These are phyloP conservation scores for Saturnispora gosingensis DNA, from an alignment of 805 yeast genomes.

Conservation along the genomic window DNA sequence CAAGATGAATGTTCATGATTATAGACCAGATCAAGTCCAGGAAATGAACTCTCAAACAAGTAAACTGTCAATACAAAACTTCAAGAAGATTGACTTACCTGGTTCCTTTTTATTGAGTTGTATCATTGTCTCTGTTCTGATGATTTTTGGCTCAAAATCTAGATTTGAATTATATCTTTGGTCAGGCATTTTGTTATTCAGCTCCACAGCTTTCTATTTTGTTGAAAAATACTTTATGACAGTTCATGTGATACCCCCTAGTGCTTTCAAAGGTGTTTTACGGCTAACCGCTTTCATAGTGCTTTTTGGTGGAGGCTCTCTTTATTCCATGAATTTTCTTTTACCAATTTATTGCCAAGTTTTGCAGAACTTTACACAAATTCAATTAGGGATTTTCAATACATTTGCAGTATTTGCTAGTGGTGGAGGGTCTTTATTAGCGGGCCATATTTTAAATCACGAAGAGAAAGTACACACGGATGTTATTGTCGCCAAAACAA, in stretches of 20 bases:
- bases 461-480: constrained; percentile 13
- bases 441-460: constrained; percentile 29
- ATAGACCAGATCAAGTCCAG: constrained; percentile 16
- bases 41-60: constrained; percentile 12
- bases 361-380: constrained; percentile 32
- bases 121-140: constrained; percentile 28
- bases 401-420: constrained; percentile 32
- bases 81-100: constrained; percentile 31
- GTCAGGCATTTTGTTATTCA: constrained; percentile 12
- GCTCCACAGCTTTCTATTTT: constrained; percentile 18
- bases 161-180: constrained; percentile 7
- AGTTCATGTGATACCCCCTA: constrained; percentile 34
- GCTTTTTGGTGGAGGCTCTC: constrained; percentile 30
- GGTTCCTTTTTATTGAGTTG: constrained; percentile 32
- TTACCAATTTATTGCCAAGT: constrained; percentile 36
- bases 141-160: constrained; percentile 19
- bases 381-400: constrained; percentile 32
- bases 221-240: constrained; percentile 30
- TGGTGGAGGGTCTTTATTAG: constrained; percentile 31
- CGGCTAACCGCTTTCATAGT: constrained; percentile 31
- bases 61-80: constrained; percentile 28
- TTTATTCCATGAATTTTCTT: constrained; percentile 29
- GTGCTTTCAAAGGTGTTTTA: constrained; percentile 30
- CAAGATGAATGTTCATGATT: constrained; percentile 27
- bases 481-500: constrained; percentile 16